These are phyloP conservation scores for Lecanoromycetidae sp. DNA, from an alignment of 2,329 filamentous ascomycete genomes.

Conservation along the genomic window DNA sequence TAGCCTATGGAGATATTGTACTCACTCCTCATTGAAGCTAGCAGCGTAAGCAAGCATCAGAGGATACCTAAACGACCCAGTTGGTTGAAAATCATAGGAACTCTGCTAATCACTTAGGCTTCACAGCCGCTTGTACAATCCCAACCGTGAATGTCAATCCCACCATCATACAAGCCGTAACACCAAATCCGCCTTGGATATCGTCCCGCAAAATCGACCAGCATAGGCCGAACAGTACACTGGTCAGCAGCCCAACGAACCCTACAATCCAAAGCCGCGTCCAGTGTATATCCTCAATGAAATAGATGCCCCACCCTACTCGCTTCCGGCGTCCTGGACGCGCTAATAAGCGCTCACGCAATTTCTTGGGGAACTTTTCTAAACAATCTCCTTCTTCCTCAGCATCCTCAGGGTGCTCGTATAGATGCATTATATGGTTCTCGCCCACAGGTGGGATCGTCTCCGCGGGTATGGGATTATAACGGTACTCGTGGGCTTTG, in stretches of 20 bases:
- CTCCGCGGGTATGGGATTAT: constrained; percentile 8
- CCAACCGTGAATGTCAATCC: constrained; percentile 5
- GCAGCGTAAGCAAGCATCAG: too few relatives aligned
- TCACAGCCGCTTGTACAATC: constrained; percentile 6
- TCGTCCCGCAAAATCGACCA: constrained; percentile 8
- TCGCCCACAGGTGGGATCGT: constrained; percentile 8
- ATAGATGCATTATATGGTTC: constrained; percentile 12
- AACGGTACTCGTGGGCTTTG: constrained; percentile 12
- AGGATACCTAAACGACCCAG: too few relatives aligned
- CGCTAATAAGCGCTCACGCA: not conserved
- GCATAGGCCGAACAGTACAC: not conserved
- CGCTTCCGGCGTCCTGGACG: not conserved
- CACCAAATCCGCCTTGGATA: constrained; percentile 13
- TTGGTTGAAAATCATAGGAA: too few relatives aligned
- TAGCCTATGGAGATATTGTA: too few relatives aligned
- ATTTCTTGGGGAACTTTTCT: constrained; percentile 4
- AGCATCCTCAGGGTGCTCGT: constrained; percentile 10
- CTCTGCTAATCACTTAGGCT: not conserved
- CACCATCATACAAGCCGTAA: constrained; percentile 3
- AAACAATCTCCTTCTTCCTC: not conserved
- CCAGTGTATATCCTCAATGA: constrained; percentile 3
- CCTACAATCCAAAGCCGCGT: constrained; percentile 1
- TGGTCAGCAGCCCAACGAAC: not conserved
- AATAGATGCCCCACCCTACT: constrained; percentile 10
- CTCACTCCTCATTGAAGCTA: too few relatives aligned